Evolutionary conservation across 2,329 filamentous ascomycete species (phyloP), one percentile per base, ranked within the genome.

Genomic region (Fonsecaea pedrosoi): DNA sequence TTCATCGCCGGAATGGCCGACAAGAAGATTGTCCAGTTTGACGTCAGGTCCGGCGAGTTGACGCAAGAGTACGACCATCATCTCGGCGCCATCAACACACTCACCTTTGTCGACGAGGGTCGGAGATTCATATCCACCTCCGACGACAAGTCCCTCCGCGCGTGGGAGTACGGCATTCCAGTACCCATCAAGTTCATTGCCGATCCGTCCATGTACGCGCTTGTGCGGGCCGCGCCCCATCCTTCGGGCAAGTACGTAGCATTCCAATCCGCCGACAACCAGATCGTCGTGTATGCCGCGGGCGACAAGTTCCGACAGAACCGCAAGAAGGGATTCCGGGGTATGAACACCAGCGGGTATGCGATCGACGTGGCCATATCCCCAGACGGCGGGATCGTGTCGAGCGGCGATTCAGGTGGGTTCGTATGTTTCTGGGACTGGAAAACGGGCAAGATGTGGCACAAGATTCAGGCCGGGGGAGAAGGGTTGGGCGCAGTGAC

Each of bases 381-480:
- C 74, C 92, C 94, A 0, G 95, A 98, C 77, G 95, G 95, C 0
- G 92, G 96, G 76, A 96, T 97, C 77, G 83, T 99, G 62, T 90
- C 89, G 21, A 91, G 87, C 18, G 95, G 95, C 69, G 95, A 99
- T 78, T 92, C 88, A 60, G 92, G 87, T 15, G 95, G 96, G 40
- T 97, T 87, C 75, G 88, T 97, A 56, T 96, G 92, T 80, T 97
- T 98, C 81, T 99, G 94, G 92, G 95, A 98, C 80, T 99, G 94
- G 92, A 99, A 99, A 86, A 97, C 93, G 45, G 96, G 94, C 79
- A 98, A 97, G 82, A 94, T 99, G 93, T 97, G 92, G 80, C 92
- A 97, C 81, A 98, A 98, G 85, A 88, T 99, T 71, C 87, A 91
- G 80, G 94, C 92, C 2, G 80, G 80, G 42, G 81, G 81, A 4